phyloP scores from a whole-genome alignment of 345 rosid species.

The Citrus mangshanensis region DNA sequence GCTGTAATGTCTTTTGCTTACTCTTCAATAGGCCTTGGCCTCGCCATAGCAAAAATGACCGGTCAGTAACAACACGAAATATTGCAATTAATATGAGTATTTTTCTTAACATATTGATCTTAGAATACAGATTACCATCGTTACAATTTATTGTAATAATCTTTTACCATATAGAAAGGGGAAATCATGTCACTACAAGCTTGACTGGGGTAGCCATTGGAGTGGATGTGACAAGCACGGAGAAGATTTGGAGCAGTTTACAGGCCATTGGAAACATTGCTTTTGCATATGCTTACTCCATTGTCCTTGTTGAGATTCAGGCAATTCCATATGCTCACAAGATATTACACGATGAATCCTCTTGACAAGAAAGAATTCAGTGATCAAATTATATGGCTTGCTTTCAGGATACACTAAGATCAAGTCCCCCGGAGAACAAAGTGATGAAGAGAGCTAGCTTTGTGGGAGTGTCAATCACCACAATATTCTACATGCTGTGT shows the following conservation, averaged over 20 bases:
- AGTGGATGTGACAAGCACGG: slow-evolving; percentile 56
- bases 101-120: not conserved
- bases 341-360: not conserved
- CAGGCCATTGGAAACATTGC: slow-evolving; percentile 80
- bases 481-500: slow-evolving; percentile 69
- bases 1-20: slow-evolving; percentile 88
- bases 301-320: slow-evolving; percentile 81
- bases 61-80: slow-evolving; percentile 11
- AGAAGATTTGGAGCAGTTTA: slow-evolving; percentile 75
- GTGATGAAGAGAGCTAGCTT: slow-evolving; percentile 61
- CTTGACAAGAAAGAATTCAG: not conserved
- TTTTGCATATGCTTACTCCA: slow-evolving; percentile 74
- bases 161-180: slow-evolving; percentile 2
- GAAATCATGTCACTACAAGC: slow-evolving; percentile 44
- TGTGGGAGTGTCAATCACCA: slow-evolving; percentile 51
- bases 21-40: slow-evolving; percentile 68
- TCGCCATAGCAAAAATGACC: slow-evolving; percentile 56
- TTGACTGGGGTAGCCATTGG: slow-evolving; percentile 58
- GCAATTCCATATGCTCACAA: slow-evolving; percentile 24
- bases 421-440: slow-evolving; percentile 60
- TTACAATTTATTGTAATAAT: not conserved
- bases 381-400: not conserved
- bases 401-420: slow-evolving; percentile 51
- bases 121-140: not conserved
- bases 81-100: not conserved